phyloP scores from a whole-genome alignment of 2,329 filamentous ascomycete genomes.

The Acrodontium crateriforme region DNA sequence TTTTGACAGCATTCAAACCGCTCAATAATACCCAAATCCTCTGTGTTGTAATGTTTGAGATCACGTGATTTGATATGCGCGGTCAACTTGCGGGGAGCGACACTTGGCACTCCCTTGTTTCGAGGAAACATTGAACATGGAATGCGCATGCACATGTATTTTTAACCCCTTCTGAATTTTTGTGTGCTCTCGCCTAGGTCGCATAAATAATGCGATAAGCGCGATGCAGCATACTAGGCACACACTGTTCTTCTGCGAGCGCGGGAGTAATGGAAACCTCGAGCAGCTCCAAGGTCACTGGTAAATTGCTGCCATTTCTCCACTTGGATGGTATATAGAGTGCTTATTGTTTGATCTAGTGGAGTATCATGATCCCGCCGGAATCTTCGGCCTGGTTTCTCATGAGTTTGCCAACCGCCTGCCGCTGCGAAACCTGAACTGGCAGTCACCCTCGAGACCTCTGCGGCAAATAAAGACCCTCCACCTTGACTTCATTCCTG shows the following conservation, averaged over 20 bases:
- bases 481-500: slow-evolving; percentile 71
- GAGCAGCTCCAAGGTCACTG: slow-evolving; percentile 37
- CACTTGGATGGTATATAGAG: neutral
- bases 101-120: no score
- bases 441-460: slow-evolving; percentile 88
- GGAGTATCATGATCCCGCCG: slow-evolving; percentile 90
- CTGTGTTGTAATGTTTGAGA: no score
- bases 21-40: no score
- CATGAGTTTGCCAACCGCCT: slow-evolving; percentile 65
- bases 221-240: slow-evolving; percentile 14
- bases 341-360: slow-evolving; percentile 37
- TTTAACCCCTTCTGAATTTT: no score
- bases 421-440: slow-evolving; percentile 82
- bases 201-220: no score
- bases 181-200: no score
- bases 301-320: slow-evolving; percentile 15
- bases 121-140: no score
- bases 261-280: slow-evolving; percentile 21
- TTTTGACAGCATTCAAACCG: no score
- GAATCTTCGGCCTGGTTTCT: slow-evolving; percentile 70
- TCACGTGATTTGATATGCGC: no score
- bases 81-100: no score
- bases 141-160: no score
- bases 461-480: slow-evolving; percentile 86
- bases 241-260: slow-evolving; percentile 4